Percentiles rank a stretch among this genome's conserved stretches.
These are phyloP conservation scores for Syzygium oleosum DNA, from an alignment of 345 rosid species.

Conservation along the genomic window DNA sequence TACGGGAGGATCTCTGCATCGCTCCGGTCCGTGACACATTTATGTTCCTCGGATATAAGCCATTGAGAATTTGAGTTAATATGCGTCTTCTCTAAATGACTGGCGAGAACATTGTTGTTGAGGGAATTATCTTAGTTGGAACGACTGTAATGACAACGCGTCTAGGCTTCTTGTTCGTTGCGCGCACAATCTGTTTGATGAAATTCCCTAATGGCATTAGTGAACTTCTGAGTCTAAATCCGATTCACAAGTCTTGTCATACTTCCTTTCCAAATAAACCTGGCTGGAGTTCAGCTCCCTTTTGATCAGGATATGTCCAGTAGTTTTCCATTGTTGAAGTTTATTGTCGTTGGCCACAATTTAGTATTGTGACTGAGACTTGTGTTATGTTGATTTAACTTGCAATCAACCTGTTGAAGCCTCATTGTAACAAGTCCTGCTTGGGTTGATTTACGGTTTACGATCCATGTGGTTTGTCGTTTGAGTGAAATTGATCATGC, in stretches of 20 bases:
- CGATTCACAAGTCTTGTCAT: background rate
- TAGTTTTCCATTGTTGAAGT: background rate
- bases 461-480: background rate
- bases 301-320: background rate
- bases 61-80: too few relatives aligned
- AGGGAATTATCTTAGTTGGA: background rate
- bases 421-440: background rate
- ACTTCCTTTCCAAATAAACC: background rate
- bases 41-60: too few relatives aligned
- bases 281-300: background rate
- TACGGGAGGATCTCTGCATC: too few relatives aligned
- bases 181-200: background rate
- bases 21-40: too few relatives aligned
- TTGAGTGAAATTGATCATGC: background rate
- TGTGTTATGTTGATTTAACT: background rate
- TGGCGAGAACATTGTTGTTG: background rate
- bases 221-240: background rate
- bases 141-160: rapidly evolving
- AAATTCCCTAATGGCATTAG: background rate
- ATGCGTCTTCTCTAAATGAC: too few relatives aligned
- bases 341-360: background rate
- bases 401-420: background rate
- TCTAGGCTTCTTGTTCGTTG: background rate
- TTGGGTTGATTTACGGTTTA: background rate
- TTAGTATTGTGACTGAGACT: background rate